Conservation (phyloP, 169 alveolate genomes). For the Babesia sp. region DNA sequence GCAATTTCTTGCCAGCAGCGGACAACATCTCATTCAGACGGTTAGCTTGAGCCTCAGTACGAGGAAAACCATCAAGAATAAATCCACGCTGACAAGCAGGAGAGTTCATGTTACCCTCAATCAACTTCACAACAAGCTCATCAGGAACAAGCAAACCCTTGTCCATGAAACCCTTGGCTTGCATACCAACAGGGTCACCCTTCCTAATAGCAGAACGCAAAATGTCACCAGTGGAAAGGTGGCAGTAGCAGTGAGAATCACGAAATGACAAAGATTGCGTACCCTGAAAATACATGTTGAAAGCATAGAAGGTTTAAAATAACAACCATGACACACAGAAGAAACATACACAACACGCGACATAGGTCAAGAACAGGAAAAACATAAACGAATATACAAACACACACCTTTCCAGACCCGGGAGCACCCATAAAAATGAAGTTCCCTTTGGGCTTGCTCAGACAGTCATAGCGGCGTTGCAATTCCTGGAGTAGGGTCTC, state of each 20-base stretch:
- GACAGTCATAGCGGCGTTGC: slow-evolving; percentile 72
- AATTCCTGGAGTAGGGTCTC: slow-evolving; percentile 69
- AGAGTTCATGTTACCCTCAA: slow-evolving; percentile 83
- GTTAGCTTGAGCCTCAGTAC: slow-evolving; percentile 90
- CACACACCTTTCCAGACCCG: slow-evolving; percentile 80
- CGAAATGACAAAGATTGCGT: slow-evolving; percentile 69
- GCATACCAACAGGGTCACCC: slow-evolving; percentile 50
- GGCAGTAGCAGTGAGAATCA: slow-evolving; percentile 78
- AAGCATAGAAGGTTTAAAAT: too few relatives aligned
- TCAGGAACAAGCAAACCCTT: slow-evolving; percentile 91
- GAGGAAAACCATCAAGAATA: slow-evolving; percentile 94
- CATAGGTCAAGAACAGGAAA: not conserved
- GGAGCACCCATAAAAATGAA: slow-evolving; percentile 78
- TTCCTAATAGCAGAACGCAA: slow-evolving; percentile 44
- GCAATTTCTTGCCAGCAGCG: slow-evolving; percentile 65
- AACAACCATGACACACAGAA: not conserved
- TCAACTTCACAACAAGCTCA: slow-evolving; percentile 84
- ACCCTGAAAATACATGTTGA: slow-evolving; percentile 51
- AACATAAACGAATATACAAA: not conserved
- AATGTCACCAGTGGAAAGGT: slow-evolving; percentile 76
- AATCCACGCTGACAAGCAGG: slow-evolving; percentile 89
- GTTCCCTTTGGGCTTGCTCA: slow-evolving; percentile 76
- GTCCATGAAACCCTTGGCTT: slow-evolving; percentile 87
- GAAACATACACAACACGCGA: not conserved
- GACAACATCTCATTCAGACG: slow-evolving; percentile 68